Base-by-base conservation (phyloP, 1,139 yeast genomes). In the Debaryomyces sp. region DNA sequence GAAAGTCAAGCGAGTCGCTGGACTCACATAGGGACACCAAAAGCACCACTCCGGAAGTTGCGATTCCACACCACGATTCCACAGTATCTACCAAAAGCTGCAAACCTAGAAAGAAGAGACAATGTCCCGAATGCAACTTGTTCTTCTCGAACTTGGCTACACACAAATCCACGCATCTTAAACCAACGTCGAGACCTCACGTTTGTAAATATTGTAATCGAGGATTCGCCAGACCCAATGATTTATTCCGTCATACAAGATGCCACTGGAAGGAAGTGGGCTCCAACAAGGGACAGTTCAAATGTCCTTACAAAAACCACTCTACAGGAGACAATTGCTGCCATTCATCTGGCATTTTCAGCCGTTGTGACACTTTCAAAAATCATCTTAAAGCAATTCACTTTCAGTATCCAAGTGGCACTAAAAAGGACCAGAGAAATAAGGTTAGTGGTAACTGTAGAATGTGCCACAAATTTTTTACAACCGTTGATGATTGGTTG, bases 311-410 rank as follows among this genome's bases (percentile, higher is more conserved):
- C 59, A 75, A 75, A 51, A 59, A 58, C 49, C 58, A 54, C 23
- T 49, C 56, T 12, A 42, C 51, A 18, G 64, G 60, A 6, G 78
- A 73, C 54, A 72, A 73, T 56, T 75, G 80, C 56, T 89, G 96
- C 62, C 97, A 91, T 64, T 81, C 81, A 51, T 83, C 89, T 4
- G 97, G 97, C 6, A 84, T 87, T 35, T 91, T 91, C 60, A 82
- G 91, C 17, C 78, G 97, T 43, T 88, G 96, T 63, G 97, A 91
- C 66, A 91, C 97, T 6, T 91, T 83, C 70, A 91, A 91, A 63
- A 91, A 90, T 67, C 97, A 91, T 67, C 74, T 91, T 53, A 89
- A 88, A 64, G 96, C 97, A 4, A 78, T 91, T 54, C 97, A 91
- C 65, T 91, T 91, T 66, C 88, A 83, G 59, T 91, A 91, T 66